Base-by-base conservation (phyloP, 1,139 yeast genomes). In the Yamadazyma atlantica region DNA sequence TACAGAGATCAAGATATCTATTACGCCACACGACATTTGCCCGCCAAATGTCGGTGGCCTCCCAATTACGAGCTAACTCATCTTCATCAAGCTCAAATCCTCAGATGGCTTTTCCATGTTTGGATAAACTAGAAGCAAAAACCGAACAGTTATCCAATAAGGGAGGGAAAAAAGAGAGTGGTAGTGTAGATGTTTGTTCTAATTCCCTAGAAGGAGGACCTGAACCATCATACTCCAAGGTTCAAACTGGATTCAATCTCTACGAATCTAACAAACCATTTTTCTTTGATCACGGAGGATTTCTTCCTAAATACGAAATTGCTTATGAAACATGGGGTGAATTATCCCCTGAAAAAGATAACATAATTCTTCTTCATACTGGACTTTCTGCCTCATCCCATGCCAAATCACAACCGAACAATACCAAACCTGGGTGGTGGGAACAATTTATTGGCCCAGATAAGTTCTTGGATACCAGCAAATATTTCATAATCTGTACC, bases 241-340 rank as follows among this genome's bases (percentile, higher is more conserved):
- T 85, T 2, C 77, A 75, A 36, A 71, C 84, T 2, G 95, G 95
- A 1, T 87, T 80, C 53, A 69, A 83, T 40, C 50, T 73, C 4
- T 89, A 61, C 57, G 66, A 69, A 38, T 75, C 83, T 9, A 46
- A 66, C 1, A 61, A 72, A 17, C 89, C 92, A 0, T 66, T 89
- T 4, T 77, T 76, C 40, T 69, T 89, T 19, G 97, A 90, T 55
- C 79, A 83, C 55, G 97, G 97, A 11, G 95, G 94, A 1, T 73
- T 66, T 42, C 64, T 89, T 29, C 87, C 88, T 1, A 80, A 77
- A 44, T 87, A 78, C 51, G 80, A 85, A 49, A 71, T 89, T 19
- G 97, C 97, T 0, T 90, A 85, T 62, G 97, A 89, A 59, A 78
- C 92, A 1, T 89, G 97, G 97, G 97, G 97, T 7, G 50, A 60